Conservation (phyloP, 495 filamentous ascomycete genomes). For the Aspergillus hancockii region DNA sequence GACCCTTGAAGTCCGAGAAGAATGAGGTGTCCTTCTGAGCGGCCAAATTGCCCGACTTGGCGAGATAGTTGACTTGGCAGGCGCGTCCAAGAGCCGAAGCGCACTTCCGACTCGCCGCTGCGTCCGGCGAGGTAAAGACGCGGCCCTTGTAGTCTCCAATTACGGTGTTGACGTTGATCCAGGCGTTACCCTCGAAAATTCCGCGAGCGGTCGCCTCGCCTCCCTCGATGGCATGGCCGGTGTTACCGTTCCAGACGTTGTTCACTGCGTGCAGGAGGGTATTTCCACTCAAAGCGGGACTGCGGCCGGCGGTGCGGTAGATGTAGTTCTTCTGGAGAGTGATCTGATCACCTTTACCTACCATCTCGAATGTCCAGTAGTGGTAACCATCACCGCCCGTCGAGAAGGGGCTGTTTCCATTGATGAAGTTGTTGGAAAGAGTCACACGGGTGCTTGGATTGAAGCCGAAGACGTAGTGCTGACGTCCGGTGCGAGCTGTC, state of each 20-base stretch:
- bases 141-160: slow-evolving; percentile 39
- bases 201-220: slow-evolving; percentile 42
- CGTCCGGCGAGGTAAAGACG: slow-evolving; percentile 26
- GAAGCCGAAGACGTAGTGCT: slow-evolving; percentile 47
- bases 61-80: slow-evolving; percentile 47
- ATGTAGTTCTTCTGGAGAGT: slow-evolving; percentile 52
- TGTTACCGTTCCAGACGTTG: slow-evolving; percentile 56
- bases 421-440: slow-evolving; percentile 48
- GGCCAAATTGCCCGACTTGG: slow-evolving; percentile 29
- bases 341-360: slow-evolving; percentile 41
- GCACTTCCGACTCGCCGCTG: slow-evolving; percentile 35
- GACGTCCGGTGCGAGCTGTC: slow-evolving; percentile 47
- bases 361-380: slow-evolving; percentile 50
- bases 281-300: slow-evolving; percentile 44
- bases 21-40: slow-evolving; percentile 14
- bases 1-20: slow-evolving; percentile 31
- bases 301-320: slow-evolving; percentile 45
- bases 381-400: slow-evolving; percentile 47
- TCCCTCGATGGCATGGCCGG: slow-evolving; percentile 56
- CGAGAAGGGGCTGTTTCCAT: slow-evolving; percentile 40
- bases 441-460: slow-evolving; percentile 43
- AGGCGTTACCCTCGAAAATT: slow-evolving; percentile 56
- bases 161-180: slow-evolving; percentile 44
- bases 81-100: slow-evolving; percentile 33
- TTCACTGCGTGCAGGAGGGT: slow-evolving; percentile 50